These are phyloP conservation scores for Phytophthora sojae DNA, from an alignment of 352 stramenopile species.

Conservation along the genomic window DNA sequence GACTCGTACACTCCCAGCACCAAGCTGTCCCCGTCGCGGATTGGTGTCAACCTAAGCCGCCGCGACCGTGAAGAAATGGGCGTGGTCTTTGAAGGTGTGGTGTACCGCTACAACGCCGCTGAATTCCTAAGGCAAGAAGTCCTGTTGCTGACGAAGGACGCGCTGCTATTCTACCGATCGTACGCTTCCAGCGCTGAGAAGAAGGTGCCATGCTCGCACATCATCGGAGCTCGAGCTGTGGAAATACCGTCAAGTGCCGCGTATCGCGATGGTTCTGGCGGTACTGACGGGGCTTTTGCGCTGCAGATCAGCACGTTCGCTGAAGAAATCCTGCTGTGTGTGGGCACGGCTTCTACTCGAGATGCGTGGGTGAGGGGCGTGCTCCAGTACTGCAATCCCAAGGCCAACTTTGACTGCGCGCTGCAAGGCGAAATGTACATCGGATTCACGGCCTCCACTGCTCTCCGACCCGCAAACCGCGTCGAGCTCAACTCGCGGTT, in stretches of 20 bases:
- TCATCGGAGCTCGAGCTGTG: slow-evolving; percentile 62
- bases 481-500: slow-evolving; percentile 70
- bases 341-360: slow-evolving; percentile 63
- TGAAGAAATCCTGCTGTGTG: slow-evolving; percentile 79
- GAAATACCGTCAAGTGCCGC: slow-evolving; percentile 32
- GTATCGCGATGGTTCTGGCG: slow-evolving; percentile 14
- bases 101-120: slow-evolving; percentile 74
- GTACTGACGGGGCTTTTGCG: slow-evolving; percentile 48
- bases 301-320: slow-evolving; percentile 79
- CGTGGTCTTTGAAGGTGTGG: slow-evolving; percentile 71
- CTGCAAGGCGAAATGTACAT: slow-evolving; percentile 49
- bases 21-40: slow-evolving; percentile 54
- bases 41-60: slow-evolving; percentile 75
- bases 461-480: slow-evolving; percentile 58
- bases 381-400: slow-evolving; percentile 59
- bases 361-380: slow-evolving; percentile 75
- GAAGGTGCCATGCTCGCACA: slow-evolving; percentile 43
- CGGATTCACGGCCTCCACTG: slow-evolving; percentile 41
- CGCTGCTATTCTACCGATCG: slow-evolving; percentile 74
- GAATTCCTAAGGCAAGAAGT: slow-evolving; percentile 79
- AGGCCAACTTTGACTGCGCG: slow-evolving; percentile 54
- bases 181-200: slow-evolving; percentile 69
- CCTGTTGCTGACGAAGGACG: slow-evolving; percentile 63
- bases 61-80: slow-evolving; percentile 63
- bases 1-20: slow-evolving; percentile 44